Evolutionary conservation across 805 yeast genomes (phyloP), one percentile per base, ranked within the genome.

Genomic region (Candida oleophila): DNA sequence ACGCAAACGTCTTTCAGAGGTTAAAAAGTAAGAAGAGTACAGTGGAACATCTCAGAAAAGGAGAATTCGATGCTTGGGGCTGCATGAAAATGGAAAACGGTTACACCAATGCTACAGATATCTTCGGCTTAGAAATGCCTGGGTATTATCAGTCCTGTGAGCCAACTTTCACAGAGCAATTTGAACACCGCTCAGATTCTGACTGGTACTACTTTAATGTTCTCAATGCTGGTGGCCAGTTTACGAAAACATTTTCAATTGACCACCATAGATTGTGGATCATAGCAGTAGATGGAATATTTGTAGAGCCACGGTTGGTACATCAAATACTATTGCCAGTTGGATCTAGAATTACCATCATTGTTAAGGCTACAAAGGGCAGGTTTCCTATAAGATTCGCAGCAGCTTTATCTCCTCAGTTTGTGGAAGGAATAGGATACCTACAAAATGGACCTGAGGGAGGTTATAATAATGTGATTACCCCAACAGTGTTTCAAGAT

Each of bases 211-310:
- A 60, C 44, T 38, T 66, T 28, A 64, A 60, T 44, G 42, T 67
- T 19, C 49, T 66, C 22, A 67, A 67, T 43, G 52, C 62, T n/a
- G 71, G 72, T 3, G 69, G 69, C 11, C 65, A 62, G 46, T 64
- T 59, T 48, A 60, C 64, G 34, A 67, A 66, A 50, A 56, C 60
- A 14, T 59, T 67, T 42, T 59, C 64, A 11, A 60, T 67, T 20
- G 72, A 66, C 44, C 67, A 60, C 44, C 72, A 66, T 43, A 53
- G 55, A 21, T 43, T 67, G 30, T 52, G 54, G 30, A 53, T 65
- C 7, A 51, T 67, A 20, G 68, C 70, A 14, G 55, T 67, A 15
- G 72, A 67, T 43, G 71, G 71, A 14, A 47, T 54, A 1, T 67
- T 61, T 38, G 56, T 64, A 12, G 22, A 54, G 9, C 69, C 72